Base-by-base conservation (phyloP, 805 yeast species). In the Candida pseudoglaebosa region DNA sequence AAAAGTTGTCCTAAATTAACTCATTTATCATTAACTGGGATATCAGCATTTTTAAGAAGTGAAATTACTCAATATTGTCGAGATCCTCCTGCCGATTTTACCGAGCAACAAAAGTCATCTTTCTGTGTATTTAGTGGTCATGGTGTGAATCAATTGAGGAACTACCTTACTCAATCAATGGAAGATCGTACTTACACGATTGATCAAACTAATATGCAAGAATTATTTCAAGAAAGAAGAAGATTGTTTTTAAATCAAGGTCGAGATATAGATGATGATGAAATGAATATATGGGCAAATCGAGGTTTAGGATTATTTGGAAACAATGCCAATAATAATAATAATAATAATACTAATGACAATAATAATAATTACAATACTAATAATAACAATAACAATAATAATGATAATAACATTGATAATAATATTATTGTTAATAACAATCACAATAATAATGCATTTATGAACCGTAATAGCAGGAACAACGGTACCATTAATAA, bases 101-200 rank as follows among this genome's bases (percentile, higher is more conserved):
- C 82, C 38, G 86, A 82, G 40, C 83, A 83, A 52, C 99, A 93
- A 59, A 82, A 82, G 47, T 75, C 81, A 16, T 73, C 85, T 35
- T 91, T 93, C 54, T 91, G 98, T 65, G 99, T 91, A 9, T 93
- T 89, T 56, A 82, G 91, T 24, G 98, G 98, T 1, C 78, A 77
- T 43, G 97, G 97, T 6, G 96, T 93, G 13, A 75, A 70, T 35
- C 77, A 78, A 43, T 70, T 91, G 45, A 75, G 96, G 45, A 79
- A 77, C 29, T 82, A 84, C 56, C 70, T 91, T 34, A 80, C 73
- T 52, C 61, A 57, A 47, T 50, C 58, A 8, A 63, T 64, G 67
- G 67, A 62, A 39, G 67, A 60, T 37, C 42, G 63, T 24, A 50
- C 61, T 2, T 61, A 62, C 42, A 53, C 50, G 32, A 47, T 63